These are phyloP conservation scores for Ogataea sp. DNA, from an alignment of 805 yeast species.

Conservation along the genomic window DNA sequence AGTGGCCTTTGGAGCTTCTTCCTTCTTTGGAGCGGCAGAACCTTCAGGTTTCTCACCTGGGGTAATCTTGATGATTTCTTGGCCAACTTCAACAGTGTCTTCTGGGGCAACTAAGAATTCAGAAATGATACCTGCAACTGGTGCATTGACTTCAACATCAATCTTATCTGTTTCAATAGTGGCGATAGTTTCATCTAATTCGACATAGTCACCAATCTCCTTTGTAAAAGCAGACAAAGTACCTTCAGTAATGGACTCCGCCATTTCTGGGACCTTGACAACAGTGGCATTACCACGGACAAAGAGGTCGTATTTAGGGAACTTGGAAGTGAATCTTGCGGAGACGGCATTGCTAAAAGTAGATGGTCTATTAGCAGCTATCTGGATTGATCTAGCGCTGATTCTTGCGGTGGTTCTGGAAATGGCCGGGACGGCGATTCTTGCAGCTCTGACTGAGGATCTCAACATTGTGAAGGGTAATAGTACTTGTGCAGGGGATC, in stretches of 20 bases:
- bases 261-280: conserved; percentile 97
- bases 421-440: neutral
- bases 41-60: conserved; percentile 66
- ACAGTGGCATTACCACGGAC: conserved; percentile 27
- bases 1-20: too few relatives aligned
- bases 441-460: neutral
- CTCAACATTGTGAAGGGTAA: conserved; percentile 1
- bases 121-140: conserved; percentile 81
- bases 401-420: conserved; percentile 1
- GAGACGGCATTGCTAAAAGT: neutral
- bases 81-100: conserved; percentile 94
- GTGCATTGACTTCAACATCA: conserved; percentile 95
- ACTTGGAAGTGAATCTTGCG: too few relatives aligned
- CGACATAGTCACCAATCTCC: conserved; percentile 82
- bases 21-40: conserved; percentile 18
- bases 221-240: conserved; percentile 64
- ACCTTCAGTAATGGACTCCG: conserved; percentile 97
- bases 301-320: conserved; percentile 7
- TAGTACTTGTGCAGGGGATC: neutral
- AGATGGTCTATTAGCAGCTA: conserved; percentile 10
- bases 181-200: conserved; percentile 83
- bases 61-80: conserved; percentile 81
- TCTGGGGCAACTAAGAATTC: conserved; percentile 79
- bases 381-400: conserved; percentile 15
- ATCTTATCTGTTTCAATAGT: conserved; percentile 98